Base-by-base conservation (phyloP, 768 basidiomycete genomes). In the Russula sp. region DNA sequence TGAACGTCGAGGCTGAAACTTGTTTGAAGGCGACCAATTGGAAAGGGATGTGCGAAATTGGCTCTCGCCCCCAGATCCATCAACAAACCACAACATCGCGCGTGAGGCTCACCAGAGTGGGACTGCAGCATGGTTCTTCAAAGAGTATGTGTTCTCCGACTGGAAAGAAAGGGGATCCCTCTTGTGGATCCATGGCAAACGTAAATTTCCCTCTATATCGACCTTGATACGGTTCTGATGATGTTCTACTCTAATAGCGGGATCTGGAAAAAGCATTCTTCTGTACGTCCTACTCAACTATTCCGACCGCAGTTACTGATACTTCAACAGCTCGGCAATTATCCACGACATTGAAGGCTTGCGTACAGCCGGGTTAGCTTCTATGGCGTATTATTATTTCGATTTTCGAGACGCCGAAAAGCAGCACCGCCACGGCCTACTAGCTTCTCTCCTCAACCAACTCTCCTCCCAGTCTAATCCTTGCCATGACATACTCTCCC, bases 121-220 rank as follows among this genome's bases (percentile, higher is more conserved):
- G 27, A 63, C 62, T 1, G n/a, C 56, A 37, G 37, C 14, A 9
- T 63, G 62, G 57, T 59, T 59, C 3, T 37, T 39, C 2, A 6
- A 54, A 16, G 34, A 50, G 16, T 31, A 3, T 7, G 10, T 32
- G 0, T 39, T 53, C 1, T 14, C 35, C 16, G 40, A 42, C 1
- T 63, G 62, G 62, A 52, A 51, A n/a, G 22, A 16, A 14, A 27
- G 11, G 1, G 57, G 55, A 9, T 63, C 62, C 13, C 10, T 63
- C 0, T 5, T 63, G 22, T 63, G 62, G 62, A 39, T 63, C 8
- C 57, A 63, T 34, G 62, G 62, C 6, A 63, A 59, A 22, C 57
- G 62, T 59, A 57, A 16, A 50, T 18, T 37, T 32, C 8, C 18
- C 27, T 20, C 2, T 31, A 2, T 31, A 13, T 18, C 13, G 13